Conservation (phyloP, 768 basidiomycete genomes). For the Exidia glandulosa region DNA sequence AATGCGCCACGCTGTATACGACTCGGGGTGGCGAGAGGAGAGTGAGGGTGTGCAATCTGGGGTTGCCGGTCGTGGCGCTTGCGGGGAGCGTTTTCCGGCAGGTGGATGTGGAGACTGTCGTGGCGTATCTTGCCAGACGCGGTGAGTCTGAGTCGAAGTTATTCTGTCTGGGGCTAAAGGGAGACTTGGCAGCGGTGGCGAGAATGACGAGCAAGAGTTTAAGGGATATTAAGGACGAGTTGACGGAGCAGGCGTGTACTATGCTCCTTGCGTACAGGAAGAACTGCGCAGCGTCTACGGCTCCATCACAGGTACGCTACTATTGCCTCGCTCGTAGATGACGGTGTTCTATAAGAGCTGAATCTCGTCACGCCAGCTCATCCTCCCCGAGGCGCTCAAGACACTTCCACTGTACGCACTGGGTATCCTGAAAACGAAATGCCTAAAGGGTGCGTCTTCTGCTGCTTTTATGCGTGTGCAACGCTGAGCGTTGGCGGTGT, state of each 20-base stretch:
- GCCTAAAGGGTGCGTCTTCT: slow-evolving; percentile 71
- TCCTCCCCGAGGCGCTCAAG: slow-evolving; percentile 89
- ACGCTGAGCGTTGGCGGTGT: slow-evolving; percentile 3
- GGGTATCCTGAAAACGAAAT: slow-evolving; percentile 77
- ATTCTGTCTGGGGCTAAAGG: background rate
- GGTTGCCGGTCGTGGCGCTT: slow-evolving; percentile 64
- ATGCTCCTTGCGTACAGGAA: slow-evolving; percentile 78
- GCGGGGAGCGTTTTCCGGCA: slow-evolving; percentile 87
- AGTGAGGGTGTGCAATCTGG: slow-evolving; percentile 81
- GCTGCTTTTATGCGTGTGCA: background rate
- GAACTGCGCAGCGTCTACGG: slow-evolving; percentile 74
- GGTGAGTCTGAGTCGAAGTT: slow-evolving; percentile 34
- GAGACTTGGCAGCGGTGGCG: slow-evolving; percentile 47
- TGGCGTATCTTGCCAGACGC: slow-evolving; percentile 64
- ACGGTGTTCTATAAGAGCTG: background rate
- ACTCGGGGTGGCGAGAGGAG: slow-evolving; percentile 55
- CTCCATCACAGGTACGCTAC: slow-evolving; percentile 61
- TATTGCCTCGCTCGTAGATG: background rate
- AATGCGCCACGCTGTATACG: slow-evolving; percentile 85
- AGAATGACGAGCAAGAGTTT: slow-evolving; percentile 49
- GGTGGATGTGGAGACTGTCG: slow-evolving; percentile 80
- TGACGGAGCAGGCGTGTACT: slow-evolving; percentile 75
- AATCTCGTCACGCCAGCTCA: slow-evolving; percentile 44
- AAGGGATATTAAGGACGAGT: slow-evolving; percentile 66
- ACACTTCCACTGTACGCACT: slow-evolving; percentile 73